Percentiles rank a stretch among this genome's conserved stretches.
phyloP scores from a whole-genome alignment of 2,329 filamentous ascomycete species.

The Cladosporium sp. region DNA sequence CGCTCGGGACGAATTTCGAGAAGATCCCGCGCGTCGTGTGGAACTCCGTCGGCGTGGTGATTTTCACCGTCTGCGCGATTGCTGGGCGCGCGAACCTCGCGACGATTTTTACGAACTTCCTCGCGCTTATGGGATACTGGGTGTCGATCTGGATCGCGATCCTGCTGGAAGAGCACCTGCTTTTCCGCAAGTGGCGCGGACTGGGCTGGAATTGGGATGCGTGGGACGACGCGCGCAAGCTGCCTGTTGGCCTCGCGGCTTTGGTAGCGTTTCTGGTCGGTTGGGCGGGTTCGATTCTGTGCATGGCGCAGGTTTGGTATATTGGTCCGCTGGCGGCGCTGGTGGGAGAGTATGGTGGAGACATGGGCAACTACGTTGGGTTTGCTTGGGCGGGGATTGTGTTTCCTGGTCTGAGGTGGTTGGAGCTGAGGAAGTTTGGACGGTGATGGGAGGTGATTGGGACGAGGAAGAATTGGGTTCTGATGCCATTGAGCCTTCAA shows the following conservation, averaged over 20 bases:
- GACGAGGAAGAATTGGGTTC: too few relatives aligned
- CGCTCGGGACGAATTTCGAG: conserved; percentile 54
- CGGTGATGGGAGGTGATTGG: conserved; percentile 27
- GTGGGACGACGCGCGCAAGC: conserved; percentile 54
- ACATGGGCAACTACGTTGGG: conserved; percentile 57
- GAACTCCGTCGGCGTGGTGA: conserved; percentile 56
- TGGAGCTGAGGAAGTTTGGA: conserved; percentile 46
- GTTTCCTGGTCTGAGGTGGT: conserved; percentile 48
- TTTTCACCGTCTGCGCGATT: conserved; percentile 59
- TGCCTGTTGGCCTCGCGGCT: conserved; percentile 58
- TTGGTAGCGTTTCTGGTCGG: conserved; percentile 56
- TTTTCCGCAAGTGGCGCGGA: conserved; percentile 49
- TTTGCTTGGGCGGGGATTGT: conserved; percentile 54
- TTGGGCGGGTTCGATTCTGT: conserved; percentile 59
- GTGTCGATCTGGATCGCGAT: conserved; percentile 60
- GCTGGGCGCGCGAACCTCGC: conserved; percentile 56
- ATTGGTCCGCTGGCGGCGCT: conserved; percentile 55
- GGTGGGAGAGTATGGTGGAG: conserved; percentile 52
- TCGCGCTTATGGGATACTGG: conserved; percentile 67
- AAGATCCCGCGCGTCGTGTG: conserved; percentile 57
- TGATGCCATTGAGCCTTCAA: too few relatives aligned
- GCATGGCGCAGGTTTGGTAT: conserved; percentile 66
- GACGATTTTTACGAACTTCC: conserved; percentile 62
- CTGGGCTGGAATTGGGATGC: conserved; percentile 52
- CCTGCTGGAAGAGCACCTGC: conserved; percentile 53